Percentiles rank a stretch among this genome's conserved stretches.
Conservation (phyloP, 2,329 filamentous ascomycete genomes). For the Xylariaceae sp. region DNA sequence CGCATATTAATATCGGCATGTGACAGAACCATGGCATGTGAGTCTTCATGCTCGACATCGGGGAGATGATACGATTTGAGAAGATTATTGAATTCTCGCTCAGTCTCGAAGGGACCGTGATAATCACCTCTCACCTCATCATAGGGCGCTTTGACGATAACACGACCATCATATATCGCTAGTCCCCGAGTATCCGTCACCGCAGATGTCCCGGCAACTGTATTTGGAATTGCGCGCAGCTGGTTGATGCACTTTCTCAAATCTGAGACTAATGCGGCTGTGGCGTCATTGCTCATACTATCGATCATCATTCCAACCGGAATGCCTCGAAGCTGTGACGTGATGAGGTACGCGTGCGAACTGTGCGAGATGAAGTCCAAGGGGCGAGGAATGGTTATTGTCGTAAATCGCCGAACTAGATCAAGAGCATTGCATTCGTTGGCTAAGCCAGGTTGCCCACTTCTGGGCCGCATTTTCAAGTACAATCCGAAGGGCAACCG, state of each 20-base stretch:
- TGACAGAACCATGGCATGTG: slow-evolving; percentile 30
- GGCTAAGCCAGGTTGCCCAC: slow-evolving; percentile 1
- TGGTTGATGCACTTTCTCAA: slow-evolving; percentile 3
- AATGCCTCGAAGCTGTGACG: slow-evolving; percentile 5
- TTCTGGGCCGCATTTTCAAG: slow-evolving; percentile 7
- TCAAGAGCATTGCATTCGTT: slow-evolving; percentile 11
- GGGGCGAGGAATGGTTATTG: slow-evolving; percentile 4
- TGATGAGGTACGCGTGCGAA: slow-evolving; percentile 8
- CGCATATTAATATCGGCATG: slow-evolving; percentile 42
- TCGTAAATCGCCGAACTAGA: slow-evolving; percentile 1
- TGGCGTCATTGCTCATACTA: slow-evolving; percentile 3
- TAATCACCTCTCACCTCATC: slow-evolving; percentile 9
- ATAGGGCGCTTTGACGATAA: slow-evolving; percentile 1
- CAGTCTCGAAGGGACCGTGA: slow-evolving; percentile 7
- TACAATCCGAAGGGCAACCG: slow-evolving; percentile 19
- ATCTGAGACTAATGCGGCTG: slow-evolving; percentile 3
- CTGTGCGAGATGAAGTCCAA: slow-evolving; percentile 7
- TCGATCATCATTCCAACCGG: slow-evolving; percentile 7
- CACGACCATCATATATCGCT: slow-evolving; percentile 6
- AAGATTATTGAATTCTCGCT: slow-evolving; percentile 8
- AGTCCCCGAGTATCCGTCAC: slow-evolving; percentile 5
- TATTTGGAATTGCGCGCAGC: slow-evolving; percentile 9
- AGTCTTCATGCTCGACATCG: slow-evolving; percentile 3
- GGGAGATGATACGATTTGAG: slow-evolving; percentile 5
- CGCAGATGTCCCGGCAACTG: slow-evolving; percentile 2